Evolutionary conservation across 352 stramenopile species (phyloP), one percentile per base, ranked within the genome.

Genomic region (Phytopythium ostracodes): DNA sequence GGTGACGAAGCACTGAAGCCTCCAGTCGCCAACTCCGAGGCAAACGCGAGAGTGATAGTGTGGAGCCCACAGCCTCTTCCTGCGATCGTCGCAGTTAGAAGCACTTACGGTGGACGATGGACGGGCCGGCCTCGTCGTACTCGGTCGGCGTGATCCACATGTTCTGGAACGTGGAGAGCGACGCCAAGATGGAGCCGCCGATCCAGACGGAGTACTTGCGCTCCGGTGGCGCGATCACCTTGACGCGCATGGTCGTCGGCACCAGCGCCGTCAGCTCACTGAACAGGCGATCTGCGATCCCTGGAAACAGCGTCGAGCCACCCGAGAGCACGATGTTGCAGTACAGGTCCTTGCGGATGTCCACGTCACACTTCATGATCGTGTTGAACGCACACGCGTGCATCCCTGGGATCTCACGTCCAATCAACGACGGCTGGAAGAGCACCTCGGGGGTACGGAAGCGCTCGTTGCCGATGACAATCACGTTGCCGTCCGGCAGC

Each of bases 151-250:
- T 24, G 52, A 58, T 58, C 52, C 52, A 58, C 52, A 58, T 58
- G 1, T n/a, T 11, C 52, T 58, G 35, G 52, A 58, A 58, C 6
- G 52, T 58, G 7, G 52, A 58, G 8, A 58, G 35, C 52, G 52
- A 58, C 20, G 52, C 18, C 20, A 54, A 27, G 71, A 99, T 98
- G 59, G 91, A 98, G 66, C 97, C 97, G 84, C 96, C 96, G 79
- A 99, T 98, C 96, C 96, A 99, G 15, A 98, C 94, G 36, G 92
- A 98, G 87, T 98, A 99, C 79, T 98, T 96, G 65, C 91, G 84
- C 75, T 97, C 89, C 4, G 88, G 88, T 17, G 88, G 93, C 49
- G 96, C 92, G 14, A 98, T 77, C 51, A 99, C 96, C 80, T 98
- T 98, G 74, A 99, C 93, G 76, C 98, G 98, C 81, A 98, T 98